Evolutionary conservation across 768 basidiomycete genomes (phyloP).

Genomic region (Boletus reticuloceps): DNA sequence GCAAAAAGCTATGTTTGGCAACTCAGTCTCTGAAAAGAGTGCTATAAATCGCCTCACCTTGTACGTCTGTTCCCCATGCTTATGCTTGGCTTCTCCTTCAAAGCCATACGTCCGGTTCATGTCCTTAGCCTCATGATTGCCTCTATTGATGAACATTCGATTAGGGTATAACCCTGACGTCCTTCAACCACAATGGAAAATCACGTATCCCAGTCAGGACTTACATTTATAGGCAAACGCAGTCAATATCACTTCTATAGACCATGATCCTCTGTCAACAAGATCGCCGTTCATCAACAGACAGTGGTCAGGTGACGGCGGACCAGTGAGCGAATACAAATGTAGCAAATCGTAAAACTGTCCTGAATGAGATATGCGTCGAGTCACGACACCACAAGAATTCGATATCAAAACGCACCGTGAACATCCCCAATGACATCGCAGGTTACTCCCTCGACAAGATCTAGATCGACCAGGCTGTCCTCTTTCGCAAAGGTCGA

Average conservation of each 20-base stretch:
- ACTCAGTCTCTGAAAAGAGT: background rate
- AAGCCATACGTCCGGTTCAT: constrained; percentile 97
- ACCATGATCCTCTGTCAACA: constrained; percentile 97
- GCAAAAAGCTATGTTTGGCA: constrained; percentile 68
- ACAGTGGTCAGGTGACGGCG: constrained; percentile 82
- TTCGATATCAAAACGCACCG: constrained; percentile 44
- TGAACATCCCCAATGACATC: constrained; percentile 98
- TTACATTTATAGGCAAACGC: constrained; percentile 94
- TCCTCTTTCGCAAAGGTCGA: constrained; percentile 72
- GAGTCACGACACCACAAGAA: background rate
- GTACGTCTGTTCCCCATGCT: constrained; percentile 94
- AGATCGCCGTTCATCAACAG: constrained; percentile 93
- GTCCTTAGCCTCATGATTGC: constrained; percentile 95
- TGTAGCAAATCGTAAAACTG: constrained; percentile 96
- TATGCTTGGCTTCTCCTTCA: constrained; percentile 94
- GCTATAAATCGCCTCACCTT: constrained; percentile 48
- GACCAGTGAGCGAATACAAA: constrained; percentile 80
- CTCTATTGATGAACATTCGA: constrained; percentile 89
- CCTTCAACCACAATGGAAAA: constrained; percentile 9
- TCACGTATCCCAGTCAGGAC: constrained; percentile 20
- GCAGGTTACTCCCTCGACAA: constrained; percentile 76
- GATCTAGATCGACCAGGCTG: constrained; percentile 71
- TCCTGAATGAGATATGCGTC: constrained; percentile 42
- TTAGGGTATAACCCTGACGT: constrained; percentile 85
- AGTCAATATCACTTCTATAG: constrained; percentile 87